Conservation (phyloP, 371 early-diverging fungal genomes). For the Mortierella sp. region DNA sequence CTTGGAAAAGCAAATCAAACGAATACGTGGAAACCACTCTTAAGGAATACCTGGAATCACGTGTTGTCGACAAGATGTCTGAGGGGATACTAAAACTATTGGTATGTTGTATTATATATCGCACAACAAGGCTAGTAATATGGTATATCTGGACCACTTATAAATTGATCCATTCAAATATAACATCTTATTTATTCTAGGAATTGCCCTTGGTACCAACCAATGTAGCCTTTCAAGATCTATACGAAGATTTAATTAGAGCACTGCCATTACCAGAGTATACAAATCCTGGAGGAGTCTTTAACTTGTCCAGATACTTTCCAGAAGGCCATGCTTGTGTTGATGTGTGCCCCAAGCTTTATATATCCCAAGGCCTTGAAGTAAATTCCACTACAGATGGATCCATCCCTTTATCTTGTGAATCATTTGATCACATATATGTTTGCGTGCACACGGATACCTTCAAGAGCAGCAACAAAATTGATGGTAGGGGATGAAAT, state of each 20-base stretch:
- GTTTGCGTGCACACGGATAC: constrained; percentile 68
- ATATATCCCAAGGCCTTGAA: constrained; percentile 63
- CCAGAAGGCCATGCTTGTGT: constrained; percentile 62
- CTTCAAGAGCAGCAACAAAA: neutral
- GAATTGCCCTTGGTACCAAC: constrained; percentile 79
- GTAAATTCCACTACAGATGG: constrained; percentile 60
- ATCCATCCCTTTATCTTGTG: constrained; percentile 78
- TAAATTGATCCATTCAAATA: no score
- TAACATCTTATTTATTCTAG: constrained; percentile 41
- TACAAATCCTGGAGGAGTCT: constrained; percentile 64
- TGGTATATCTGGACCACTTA: no score
- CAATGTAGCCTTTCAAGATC: constrained; percentile 60
- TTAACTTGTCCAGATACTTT: constrained; percentile 73
- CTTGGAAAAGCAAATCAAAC: constrained; percentile 60
- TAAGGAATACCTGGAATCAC: neutral
- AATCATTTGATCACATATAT: constrained; percentile 84
- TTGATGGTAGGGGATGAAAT: neutral
- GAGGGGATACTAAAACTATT: no score
- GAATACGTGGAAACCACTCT: constrained; percentile 11
- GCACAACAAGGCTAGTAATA: no score
- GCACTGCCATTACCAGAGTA: constrained; percentile 73
- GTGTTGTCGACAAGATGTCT: neutral
- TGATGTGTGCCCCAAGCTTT: constrained; percentile 83
- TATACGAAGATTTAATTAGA: constrained; percentile 66
- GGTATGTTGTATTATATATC: neutral